phyloP scores from a whole-genome alignment of 352 stramenopile species.

The Halophytophthora polymorphica region DNA sequence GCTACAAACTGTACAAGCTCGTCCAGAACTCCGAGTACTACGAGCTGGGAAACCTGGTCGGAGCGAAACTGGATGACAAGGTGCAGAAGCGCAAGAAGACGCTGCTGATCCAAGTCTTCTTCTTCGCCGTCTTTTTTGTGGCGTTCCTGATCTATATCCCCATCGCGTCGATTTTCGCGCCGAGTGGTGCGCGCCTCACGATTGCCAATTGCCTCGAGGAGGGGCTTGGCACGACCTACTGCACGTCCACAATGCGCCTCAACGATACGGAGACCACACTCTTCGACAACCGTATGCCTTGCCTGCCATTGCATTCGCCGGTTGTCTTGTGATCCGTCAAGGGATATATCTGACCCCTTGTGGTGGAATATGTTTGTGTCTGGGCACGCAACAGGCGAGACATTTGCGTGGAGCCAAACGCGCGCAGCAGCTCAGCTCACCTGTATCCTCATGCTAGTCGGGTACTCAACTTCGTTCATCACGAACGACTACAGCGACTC shows the following conservation, averaged over 20 bases:
- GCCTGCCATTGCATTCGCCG: background rate
- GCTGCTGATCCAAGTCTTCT: constrained; percentile 35
- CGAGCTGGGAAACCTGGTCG: constrained; percentile 27
- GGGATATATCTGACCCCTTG: background rate
- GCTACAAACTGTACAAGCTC: constrained; percentile 47
- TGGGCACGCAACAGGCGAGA: constrained; percentile 28
- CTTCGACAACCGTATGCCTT: constrained; percentile 57
- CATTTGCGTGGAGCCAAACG: constrained; percentile 54
- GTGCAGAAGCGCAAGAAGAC: constrained; percentile 36
- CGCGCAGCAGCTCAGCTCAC: constrained; percentile 55
- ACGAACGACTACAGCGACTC: constrained; percentile 51
- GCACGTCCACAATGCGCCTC: constrained; percentile 46
- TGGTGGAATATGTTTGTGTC: too few species aligned
- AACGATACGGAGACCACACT: constrained; percentile 66
- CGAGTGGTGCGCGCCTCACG: constrained; percentile 24
- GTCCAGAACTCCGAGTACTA: constrained; percentile 21
- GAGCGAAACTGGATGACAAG: constrained; percentile 19
- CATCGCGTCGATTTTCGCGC: constrained; percentile 30
- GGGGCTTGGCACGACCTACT: constrained; percentile 57
- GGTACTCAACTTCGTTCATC: constrained; percentile 67
- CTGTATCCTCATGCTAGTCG: constrained; percentile 71
- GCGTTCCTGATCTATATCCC: constrained; percentile 65
- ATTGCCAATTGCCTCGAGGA: constrained; percentile 52
- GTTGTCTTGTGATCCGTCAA: background rate
- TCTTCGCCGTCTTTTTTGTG: constrained; percentile 49